Evolutionary conservation across 1,284 basidiomycete species (phyloP).

Genomic region (Bothia castanella): DNA sequence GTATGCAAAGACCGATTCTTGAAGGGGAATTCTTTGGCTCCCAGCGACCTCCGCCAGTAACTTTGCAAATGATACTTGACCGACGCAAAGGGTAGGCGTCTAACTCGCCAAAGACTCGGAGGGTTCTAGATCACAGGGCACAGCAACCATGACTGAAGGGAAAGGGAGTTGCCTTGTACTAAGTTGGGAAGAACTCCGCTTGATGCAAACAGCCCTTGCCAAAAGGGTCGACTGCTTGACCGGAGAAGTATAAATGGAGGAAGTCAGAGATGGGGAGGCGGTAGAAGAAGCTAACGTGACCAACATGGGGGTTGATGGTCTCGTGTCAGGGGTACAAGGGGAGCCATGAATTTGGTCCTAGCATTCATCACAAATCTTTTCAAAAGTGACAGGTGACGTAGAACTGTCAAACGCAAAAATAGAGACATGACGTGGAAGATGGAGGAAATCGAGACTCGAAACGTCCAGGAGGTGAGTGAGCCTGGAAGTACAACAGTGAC

Average conservation of each 20-base stretch:
- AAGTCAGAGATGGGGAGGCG: slow-evolving; percentile 32
- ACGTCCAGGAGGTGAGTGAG: slow-evolving; percentile 62
- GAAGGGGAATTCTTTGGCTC: slow-evolving; percentile 53
- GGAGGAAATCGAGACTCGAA: slow-evolving; percentile 60
- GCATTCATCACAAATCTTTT: slow-evolving; percentile 70
- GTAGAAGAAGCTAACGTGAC: slow-evolving; percentile 32
- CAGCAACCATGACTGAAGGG: slow-evolving; percentile 36
- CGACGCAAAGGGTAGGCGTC: slow-evolving; percentile 65
- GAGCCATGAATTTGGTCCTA: slow-evolving; percentile 65
- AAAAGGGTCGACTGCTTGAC: slow-evolving; percentile 28
- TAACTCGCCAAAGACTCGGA: slow-evolving; percentile 51
- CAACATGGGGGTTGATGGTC: slow-evolving; percentile 30
- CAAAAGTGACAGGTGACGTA: slow-evolving; percentile 46
- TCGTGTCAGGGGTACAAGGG: slow-evolving; percentile 43
- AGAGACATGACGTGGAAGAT: slow-evolving; percentile 62
- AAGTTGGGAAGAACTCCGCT: slow-evolving; percentile 33
- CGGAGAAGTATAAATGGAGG: slow-evolving; percentile 37
- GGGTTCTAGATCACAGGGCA: slow-evolving; percentile 29
- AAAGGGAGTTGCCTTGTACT: slow-evolving; percentile 32
- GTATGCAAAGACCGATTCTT: slow-evolving; percentile 49
- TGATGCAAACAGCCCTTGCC: slow-evolving; percentile 22
- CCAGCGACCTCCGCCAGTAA: slow-evolving; percentile 72
- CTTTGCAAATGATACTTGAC: slow-evolving; percentile 65
- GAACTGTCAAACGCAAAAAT: slow-evolving; percentile 54
- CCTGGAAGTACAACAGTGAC: slow-evolving; percentile 53